phyloP scores from a whole-genome alignment of 2,329 filamentous ascomycete genomes.

The Exophiala alcalophila region DNA sequence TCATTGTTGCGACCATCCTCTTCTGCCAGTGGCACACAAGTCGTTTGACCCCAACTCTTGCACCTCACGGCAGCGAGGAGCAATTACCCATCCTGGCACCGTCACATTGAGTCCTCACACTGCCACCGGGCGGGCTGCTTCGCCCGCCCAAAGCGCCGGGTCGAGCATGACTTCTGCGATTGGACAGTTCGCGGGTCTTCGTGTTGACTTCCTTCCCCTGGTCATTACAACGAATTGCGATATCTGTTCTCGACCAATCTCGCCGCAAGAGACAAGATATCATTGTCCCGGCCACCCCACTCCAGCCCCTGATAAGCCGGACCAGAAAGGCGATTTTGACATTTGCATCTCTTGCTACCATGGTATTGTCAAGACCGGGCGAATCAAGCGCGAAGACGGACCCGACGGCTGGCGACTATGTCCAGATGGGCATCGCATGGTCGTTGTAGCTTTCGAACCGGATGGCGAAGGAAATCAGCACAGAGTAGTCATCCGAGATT shows the following conservation, averaged over 20 bases:
- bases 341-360: slow-evolving; percentile 77
- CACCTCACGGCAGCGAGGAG: slow-evolving; percentile 3
- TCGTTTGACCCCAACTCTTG: slow-evolving; percentile 31
- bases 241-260: slow-evolving; percentile 70
- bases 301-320: slow-evolving; percentile 57
- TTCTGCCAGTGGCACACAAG: slow-evolving; percentile 70
- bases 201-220: slow-evolving; percentile 58
- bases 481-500: slow-evolving; percentile 65
- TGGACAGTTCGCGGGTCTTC: slow-evolving; percentile 11
- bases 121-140: slow-evolving; percentile 13
- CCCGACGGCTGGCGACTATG: slow-evolving; percentile 80
- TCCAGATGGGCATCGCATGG: slow-evolving; percentile 77
- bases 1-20: slow-evolving; percentile 73
- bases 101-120: slow-evolving; percentile 19
- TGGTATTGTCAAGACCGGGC: slow-evolving; percentile 59
- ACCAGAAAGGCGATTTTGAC: slow-evolving; percentile 72
- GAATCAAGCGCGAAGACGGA: slow-evolving; percentile 72
- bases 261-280: slow-evolving; percentile 65
- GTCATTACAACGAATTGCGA: slow-evolving; percentile 75
- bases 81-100: slow-evolving; percentile 6
- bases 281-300: slow-evolving; percentile 62
- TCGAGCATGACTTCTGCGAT: slow-evolving; percentile 23
- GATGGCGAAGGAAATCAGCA: slow-evolving; percentile 65
- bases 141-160: slow-evolving; percentile 24
- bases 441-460: slow-evolving; percentile 67